Percentiles rank a stretch among this genome's conserved stretches.
Conservation (phyloP, 345 rosid species). For the Acer campestre region DNA sequence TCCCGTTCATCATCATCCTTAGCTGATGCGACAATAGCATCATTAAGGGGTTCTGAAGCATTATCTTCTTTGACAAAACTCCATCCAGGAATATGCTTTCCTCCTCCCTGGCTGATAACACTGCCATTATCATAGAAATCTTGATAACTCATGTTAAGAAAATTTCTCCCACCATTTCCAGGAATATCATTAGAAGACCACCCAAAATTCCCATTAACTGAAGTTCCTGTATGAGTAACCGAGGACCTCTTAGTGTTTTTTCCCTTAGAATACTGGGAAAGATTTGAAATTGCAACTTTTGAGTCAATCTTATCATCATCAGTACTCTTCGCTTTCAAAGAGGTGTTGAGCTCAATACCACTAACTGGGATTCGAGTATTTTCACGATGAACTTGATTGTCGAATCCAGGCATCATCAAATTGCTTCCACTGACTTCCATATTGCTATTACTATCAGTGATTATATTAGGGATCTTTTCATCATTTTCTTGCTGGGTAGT, state of each 20-base stretch:
- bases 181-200: constrained; percentile 25
- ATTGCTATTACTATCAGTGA: constrained; percentile 7
- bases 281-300: constrained; percentile 7
- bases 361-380: constrained; percentile 14
- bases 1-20: constrained; percentile 37
- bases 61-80: constrained; percentile 28
- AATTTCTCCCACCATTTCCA: constrained; percentile 25
- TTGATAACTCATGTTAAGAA: constrained; percentile 19
- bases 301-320: not conserved
- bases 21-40: constrained; percentile 14
- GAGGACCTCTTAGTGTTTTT: constrained; percentile 7
- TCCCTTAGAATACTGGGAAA: constrained; percentile 22
- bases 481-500: constrained; percentile 22
- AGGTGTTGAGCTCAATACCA: constrained; percentile 10
- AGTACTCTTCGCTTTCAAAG: constrained; percentile 16
- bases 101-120: constrained; percentile 18
- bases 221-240: constrained; percentile 14
- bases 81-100: constrained; percentile 33
- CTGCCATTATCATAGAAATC: constrained; percentile 26
- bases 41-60: constrained; percentile 32
- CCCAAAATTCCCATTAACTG: constrained; percentile 5
- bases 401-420: constrained; percentile 20
- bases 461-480: constrained; percentile 22
- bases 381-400: constrained; percentile 29
- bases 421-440: constrained; percentile 18